Conservation (phyloP, 164 flowering plant genomes). For the Brasenia schreberi region DNA sequence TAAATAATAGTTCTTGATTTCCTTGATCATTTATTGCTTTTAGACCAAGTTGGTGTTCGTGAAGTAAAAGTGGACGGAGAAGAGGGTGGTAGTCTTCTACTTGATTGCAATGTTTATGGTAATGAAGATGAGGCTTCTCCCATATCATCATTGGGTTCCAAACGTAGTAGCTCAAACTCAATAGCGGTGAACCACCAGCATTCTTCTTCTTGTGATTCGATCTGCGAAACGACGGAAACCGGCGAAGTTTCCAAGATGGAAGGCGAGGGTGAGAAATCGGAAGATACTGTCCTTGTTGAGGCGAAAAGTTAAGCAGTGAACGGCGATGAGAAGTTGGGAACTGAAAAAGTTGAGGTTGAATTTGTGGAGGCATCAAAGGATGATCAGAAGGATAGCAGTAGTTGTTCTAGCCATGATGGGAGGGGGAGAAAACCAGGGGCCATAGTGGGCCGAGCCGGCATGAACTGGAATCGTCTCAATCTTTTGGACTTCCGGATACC, state of each 20-base stretch:
- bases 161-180: neutral
- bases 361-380: constrained; percentile 3
- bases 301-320: neutral
- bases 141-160: neutral
- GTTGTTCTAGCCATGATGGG: constrained; percentile 23
- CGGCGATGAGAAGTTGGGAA: constrained; percentile 3
- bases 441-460: too few species aligned
- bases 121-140: constrained; percentile 5
- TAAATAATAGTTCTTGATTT: neutral
- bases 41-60: neutral
- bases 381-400: neutral
- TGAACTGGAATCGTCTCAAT: too few species aligned
- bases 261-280: neutral
- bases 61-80: neutral
- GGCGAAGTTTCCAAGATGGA: neutral
- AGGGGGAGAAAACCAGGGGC: neutral
- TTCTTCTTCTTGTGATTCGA: neutral
- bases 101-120: constrained; percentile 5
- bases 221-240: constrained; percentile 6
- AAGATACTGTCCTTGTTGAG: neutral
- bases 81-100: neutral
- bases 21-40: neutral
- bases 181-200: neutral
- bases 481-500: too few species aligned
- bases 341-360: constrained; percentile 7